Evolutionary conservation across 345 rosid genomes (phyloP), one percentile per base, ranked within the genome.

Genomic region (Pugionium cornutum): DNA sequence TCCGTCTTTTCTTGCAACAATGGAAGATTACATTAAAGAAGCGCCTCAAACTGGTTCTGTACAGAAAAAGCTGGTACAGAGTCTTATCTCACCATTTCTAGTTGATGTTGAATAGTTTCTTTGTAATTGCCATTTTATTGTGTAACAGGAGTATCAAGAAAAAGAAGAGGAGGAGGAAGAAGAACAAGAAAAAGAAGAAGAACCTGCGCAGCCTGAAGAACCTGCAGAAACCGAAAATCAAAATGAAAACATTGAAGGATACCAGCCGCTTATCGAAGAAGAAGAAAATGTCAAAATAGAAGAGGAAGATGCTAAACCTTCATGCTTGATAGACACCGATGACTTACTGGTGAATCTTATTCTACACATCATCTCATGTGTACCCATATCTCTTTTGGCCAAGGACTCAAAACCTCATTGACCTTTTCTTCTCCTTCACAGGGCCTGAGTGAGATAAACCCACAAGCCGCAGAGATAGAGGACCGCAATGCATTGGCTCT

Each of bases 1-100:
- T 58, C 79, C 86, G 6, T 95, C 99, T 35, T 90, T 95, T 75
- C 82, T 91, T 30, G 86, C 80, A 88, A 82, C 96, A 56, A 95
- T 95, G 99, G 99, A 95, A 81, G 99, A 95, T 39, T 95, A 88
- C 64, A 84, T 88, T 30, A 83, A 71, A 75, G 99, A 90, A 49
- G 89, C 96, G 31, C 95, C 96, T 62, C 82, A 83, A 60, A 53
- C 56, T 75, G 87, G 86, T 52, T 73, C 82, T 48, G 76, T 67
- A 59, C 84, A 75, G 66, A 95, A 88, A 77, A 91, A 83, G 71
- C 94, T 86, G 99, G 99, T 95, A 78, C 2, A 11, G 5, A 18
- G 18, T 18, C 18, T 18, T 18, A 37, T 11, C 35, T 42, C 58
- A 68, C 3, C 33, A 10, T 46, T 52, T 32, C 31, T 30, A 34